These are phyloP conservation scores for Rhodomyrtus psidioides DNA, from an alignment of 441 rosid species.

Conservation along the genomic window DNA sequence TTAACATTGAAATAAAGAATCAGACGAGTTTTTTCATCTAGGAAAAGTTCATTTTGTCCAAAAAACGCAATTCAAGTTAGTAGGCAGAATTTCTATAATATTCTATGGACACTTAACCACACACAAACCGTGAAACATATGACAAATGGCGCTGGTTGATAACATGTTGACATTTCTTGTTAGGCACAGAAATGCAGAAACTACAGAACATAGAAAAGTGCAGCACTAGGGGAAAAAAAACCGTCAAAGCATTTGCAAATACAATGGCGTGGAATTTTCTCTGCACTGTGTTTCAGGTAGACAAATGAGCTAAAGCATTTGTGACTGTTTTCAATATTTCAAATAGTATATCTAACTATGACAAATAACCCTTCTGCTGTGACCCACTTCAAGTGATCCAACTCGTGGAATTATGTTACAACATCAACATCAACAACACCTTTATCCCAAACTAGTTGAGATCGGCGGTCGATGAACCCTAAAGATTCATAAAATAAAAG, in stretches of 20 bases:
- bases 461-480: too few species aligned
- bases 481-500: too few species aligned
- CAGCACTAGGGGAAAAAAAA: not conserved
- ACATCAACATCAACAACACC: too few species aligned
- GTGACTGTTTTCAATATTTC: not conserved
- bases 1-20: not conserved
- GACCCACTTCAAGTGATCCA: not conserved
- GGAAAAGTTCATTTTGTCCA: not conserved
- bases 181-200: not conserved
- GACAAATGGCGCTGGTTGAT: not conserved
- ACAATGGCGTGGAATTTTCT: not conserved
- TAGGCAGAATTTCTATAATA: not conserved
- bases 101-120: not conserved
- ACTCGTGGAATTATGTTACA: not conserved
- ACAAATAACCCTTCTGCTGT: not conserved
- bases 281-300: not conserved
- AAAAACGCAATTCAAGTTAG: not conserved
- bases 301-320: not conserved
- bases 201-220: not conserved
- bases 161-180: not conserved
- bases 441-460: too few species aligned
- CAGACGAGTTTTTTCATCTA: not conserved
- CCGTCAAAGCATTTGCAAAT: not conserved
- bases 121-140: not conserved
- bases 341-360: not conserved